Evolutionary conservation across 768 basidiomycete species (phyloP).

Genomic region (Cystobasidiopsis lactophilus): DNA sequence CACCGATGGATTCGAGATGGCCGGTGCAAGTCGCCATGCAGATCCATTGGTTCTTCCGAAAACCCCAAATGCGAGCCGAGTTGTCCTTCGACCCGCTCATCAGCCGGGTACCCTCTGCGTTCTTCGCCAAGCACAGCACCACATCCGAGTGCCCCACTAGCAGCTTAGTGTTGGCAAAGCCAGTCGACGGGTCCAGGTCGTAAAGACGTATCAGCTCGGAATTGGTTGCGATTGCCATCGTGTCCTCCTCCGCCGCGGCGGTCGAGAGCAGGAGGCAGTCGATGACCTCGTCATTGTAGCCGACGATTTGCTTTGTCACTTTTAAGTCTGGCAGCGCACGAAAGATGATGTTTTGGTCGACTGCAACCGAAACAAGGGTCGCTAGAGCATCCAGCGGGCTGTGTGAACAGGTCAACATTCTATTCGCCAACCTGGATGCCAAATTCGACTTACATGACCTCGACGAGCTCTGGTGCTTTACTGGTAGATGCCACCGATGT

Average conservation of each 20-base stretch:
- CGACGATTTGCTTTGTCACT: constrained; percentile 63
- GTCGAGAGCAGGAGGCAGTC: constrained; percentile 57
- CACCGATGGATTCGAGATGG: constrained; percentile 81
- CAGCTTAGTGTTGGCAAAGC: constrained; percentile 36
- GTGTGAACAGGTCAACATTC: background rate
- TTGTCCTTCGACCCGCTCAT: constrained; percentile 82
- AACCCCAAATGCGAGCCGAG: constrained; percentile 58
- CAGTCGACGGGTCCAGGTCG: constrained; percentile 38
- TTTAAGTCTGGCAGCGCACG: constrained; percentile 47
- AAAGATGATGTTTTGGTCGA: constrained; percentile 90
- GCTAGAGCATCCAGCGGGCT: constrained; percentile 6
- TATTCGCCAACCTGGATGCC: background rate
- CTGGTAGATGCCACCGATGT: constrained; percentile 35
- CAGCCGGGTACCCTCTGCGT: constrained; percentile 45
- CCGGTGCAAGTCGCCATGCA: constrained; percentile 80
- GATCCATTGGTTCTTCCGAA: constrained; percentile 31
- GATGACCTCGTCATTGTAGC: constrained; percentile 95
- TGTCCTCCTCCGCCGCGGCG: constrained; percentile 12
- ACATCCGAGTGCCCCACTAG: constrained; percentile 77
- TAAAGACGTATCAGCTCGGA: constrained; percentile 87
- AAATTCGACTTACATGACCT: constrained; percentile 46
- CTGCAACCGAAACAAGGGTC: constrained; percentile 54
- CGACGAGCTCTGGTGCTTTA: constrained; percentile 49
- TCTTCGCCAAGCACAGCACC: constrained; percentile 60
- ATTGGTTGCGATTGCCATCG: constrained; percentile 82